Conservation (phyloP, 805 yeast species). For the Millerozyma acaciae region DNA sequence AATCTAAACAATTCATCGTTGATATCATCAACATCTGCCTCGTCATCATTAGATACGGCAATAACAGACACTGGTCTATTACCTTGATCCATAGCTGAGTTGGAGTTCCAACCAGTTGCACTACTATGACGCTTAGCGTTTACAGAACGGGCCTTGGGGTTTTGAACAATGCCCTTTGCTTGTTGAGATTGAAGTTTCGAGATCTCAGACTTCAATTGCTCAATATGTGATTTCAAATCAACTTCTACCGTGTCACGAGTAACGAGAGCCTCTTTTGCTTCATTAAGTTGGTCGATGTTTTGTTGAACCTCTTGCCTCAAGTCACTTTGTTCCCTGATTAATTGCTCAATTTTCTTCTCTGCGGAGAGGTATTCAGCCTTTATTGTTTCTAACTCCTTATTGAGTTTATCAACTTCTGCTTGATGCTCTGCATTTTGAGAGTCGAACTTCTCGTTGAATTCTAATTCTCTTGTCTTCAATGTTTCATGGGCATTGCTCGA, state of each 20-base stretch:
- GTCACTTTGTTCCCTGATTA: constrained; percentile 57
- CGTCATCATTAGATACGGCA: constrained; percentile 53
- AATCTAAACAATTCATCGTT: constrained; percentile 71
- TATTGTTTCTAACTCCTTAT: constrained; percentile 51
- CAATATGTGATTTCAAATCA: constrained; percentile 61
- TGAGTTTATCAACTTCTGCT: constrained; percentile 45
- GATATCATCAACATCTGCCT: constrained; percentile 58
- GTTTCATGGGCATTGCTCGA: constrained; percentile 50
- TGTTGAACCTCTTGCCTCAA: constrained; percentile 60
- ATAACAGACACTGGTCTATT: constrained; percentile 60
- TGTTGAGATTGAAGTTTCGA: constrained; percentile 40
- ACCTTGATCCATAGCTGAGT: constrained; percentile 33
- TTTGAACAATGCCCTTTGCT: constrained; percentile 28
- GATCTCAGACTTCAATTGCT: constrained; percentile 50
- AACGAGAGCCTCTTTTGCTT: constrained; percentile 54
- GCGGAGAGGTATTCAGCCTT: constrained; percentile 57
- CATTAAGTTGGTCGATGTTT: constrained; percentile 58
- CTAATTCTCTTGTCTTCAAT: constrained; percentile 53
- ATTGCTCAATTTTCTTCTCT: constrained; percentile 53
- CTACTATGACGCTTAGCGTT: constrained; percentile 40
- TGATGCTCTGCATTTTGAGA: constrained; percentile 45
- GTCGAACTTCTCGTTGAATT: constrained; percentile 45
- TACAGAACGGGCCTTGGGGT: constrained; percentile 28
- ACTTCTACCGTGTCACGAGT: constrained; percentile 62
- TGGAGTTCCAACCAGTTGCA: constrained; percentile 32